Evolutionary conservation across 1,284 basidiomycete genomes (phyloP).

Genomic region (Moniliella sp.): DNA sequence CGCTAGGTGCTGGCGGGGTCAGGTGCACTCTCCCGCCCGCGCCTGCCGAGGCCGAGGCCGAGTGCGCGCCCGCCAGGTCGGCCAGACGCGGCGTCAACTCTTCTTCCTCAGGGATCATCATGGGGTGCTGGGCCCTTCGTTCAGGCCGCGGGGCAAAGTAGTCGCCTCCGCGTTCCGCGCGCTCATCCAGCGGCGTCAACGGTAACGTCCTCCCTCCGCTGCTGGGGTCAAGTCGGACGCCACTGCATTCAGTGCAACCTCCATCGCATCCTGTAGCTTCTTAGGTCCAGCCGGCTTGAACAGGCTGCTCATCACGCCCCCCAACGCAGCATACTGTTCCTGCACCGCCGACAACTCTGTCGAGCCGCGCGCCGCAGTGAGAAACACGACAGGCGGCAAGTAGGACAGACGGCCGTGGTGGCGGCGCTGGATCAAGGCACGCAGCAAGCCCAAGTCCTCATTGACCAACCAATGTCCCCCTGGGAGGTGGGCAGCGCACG

Average conservation of each 20-base stretch:
- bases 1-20: constrained; percentile 15
- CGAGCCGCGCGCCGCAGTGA: constrained; percentile 51
- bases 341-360: constrained; percentile 43
- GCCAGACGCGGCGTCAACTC: no score
- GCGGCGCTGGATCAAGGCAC: background rate
- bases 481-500: no score
- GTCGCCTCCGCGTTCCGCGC: background rate
- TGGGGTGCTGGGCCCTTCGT: no score
- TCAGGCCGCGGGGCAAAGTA: no score
- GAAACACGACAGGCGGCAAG: constrained; percentile 49
- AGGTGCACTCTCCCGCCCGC: no score
- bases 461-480: constrained; percentile 63
- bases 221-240: no score
- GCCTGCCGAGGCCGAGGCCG: no score
- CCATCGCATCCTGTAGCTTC: constrained; percentile 48
- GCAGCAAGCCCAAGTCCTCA: constrained; percentile 48
- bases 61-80: no score
- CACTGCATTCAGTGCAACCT: no score
- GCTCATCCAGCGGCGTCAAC: constrained; percentile 11
- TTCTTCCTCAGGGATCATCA: no score
- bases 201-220: constrained; percentile 12
- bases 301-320: constrained; percentile 62
- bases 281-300: constrained; percentile 75
- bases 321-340: constrained; percentile 52
- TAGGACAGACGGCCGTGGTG: constrained; percentile 6